Evolutionary conservation across 768 basidiomycete species (phyloP).

Genomic region (Leccinum olivaceopallidum): DNA sequence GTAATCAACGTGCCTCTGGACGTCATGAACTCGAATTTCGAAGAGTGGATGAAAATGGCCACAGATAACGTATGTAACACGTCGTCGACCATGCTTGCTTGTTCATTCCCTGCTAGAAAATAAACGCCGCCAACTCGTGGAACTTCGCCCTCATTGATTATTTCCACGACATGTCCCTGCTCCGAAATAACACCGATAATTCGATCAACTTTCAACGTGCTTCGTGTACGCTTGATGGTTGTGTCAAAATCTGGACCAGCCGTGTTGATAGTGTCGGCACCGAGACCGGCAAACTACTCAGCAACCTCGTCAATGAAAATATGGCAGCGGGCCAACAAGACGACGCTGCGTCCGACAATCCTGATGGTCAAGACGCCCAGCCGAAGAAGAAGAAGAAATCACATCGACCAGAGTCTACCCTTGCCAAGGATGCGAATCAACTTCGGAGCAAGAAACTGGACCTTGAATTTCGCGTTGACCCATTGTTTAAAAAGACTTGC

Average conservation of each 20-base stretch:
- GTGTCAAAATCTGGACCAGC: conserved; percentile 99
- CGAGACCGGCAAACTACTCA: conserved; percentile 93
- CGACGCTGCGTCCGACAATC: conserved; percentile 56
- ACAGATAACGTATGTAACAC: conserved; percentile 85
- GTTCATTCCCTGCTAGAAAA: conserved; percentile 69
- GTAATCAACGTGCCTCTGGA: conserved; percentile 67
- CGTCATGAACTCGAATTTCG: conserved; percentile 90
- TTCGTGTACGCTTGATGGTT: conserved; percentile 95
- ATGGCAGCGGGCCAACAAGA: conserved; percentile 58
- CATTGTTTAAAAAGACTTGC: conserved; percentile 95
- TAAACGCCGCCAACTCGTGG: conserved; percentile 97
- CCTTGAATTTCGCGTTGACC: conserved; percentile 94
- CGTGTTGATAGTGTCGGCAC: conserved; percentile 96
- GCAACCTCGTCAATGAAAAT: conserved; percentile 76
- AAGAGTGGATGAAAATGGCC: conserved; percentile 99
- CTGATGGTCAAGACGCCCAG: conserved; percentile 67
- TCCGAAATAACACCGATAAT: conserved; percentile 91
- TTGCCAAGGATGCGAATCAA: conserved; percentile 83
- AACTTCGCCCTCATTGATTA: conserved; percentile 98
- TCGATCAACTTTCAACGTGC: conserved; percentile 99
- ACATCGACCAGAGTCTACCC: conserved; percentile 75
- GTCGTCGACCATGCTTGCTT: background rate
- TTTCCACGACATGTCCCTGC: conserved; percentile 96
- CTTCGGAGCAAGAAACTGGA: conserved; percentile 92
- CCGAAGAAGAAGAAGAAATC: conserved; percentile 60